These are phyloP conservation scores for Pseudomassariella vexata DNA, from an alignment of 2,329 filamentous ascomycete species.

Conservation along the genomic window DNA sequence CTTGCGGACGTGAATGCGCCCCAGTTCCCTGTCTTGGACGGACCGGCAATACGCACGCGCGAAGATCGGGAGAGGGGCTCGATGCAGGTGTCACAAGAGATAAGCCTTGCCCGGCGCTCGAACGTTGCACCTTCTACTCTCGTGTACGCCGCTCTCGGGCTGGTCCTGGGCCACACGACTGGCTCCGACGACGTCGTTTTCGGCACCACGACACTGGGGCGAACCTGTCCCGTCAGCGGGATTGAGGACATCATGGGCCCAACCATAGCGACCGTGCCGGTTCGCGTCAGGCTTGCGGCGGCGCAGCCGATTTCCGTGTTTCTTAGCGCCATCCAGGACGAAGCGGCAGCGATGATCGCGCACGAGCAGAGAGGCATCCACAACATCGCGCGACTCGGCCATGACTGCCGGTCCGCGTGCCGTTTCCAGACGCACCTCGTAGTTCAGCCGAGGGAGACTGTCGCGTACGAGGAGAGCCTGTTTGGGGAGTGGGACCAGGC, in stretches of 20 bases:
- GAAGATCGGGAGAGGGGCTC: too few relatives aligned
- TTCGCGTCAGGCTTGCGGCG: not conserved
- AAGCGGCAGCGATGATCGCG: conserved; percentile 3
- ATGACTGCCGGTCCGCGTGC: conserved; percentile 3
- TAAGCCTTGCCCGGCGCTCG: too few relatives aligned
- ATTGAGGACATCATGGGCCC: conserved; percentile 1
- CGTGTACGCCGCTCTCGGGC: too few relatives aligned
- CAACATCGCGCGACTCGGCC: conserved; percentile 1
- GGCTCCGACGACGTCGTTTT: not conserved
- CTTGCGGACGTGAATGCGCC: too few relatives aligned
- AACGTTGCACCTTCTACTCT: too few relatives aligned
- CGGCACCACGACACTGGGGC: not conserved
- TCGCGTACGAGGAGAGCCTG: too few relatives aligned
- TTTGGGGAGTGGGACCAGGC: too few relatives aligned
- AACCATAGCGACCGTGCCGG: conserved; percentile 1
- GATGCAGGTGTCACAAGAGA: too few relatives aligned
- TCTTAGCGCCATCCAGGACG: conserved; percentile 4
- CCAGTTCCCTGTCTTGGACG: too few relatives aligned
- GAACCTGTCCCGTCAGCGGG: not conserved
- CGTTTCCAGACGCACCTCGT: conserved; percentile 2
- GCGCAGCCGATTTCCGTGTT: conserved; percentile 1
- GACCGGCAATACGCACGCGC: too few relatives aligned
- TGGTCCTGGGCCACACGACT: conserved; percentile 1
- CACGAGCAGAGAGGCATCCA: conserved; percentile 3
- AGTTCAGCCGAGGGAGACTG: conserved; percentile 2